Conservation (phyloP, 768 basidiomycete species). For the Russula dissimulans region DNA sequence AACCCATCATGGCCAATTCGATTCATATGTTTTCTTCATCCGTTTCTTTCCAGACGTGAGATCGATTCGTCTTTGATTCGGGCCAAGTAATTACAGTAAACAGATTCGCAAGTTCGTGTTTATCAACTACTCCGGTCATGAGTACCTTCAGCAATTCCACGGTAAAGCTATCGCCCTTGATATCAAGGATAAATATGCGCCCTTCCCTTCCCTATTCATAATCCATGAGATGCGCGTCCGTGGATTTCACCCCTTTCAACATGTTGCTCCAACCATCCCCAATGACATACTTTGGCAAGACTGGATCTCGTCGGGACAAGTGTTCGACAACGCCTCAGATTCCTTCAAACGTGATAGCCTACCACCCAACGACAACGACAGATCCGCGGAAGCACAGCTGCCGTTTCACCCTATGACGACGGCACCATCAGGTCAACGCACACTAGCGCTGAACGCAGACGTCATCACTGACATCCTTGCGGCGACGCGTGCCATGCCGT, state of each 20-base stretch:
- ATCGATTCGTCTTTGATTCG: background rate
- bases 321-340: background rate
- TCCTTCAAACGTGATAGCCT: background rate
- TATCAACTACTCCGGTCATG: constrained; percentile 25
- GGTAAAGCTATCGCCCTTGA: constrained; percentile 31
- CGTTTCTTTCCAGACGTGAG: constrained; percentile 25
- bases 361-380: too few species aligned
- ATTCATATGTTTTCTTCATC: constrained; percentile 23
- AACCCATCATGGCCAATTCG: constrained; percentile 18
- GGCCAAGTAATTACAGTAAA: background rate
- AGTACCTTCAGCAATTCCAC: constrained; percentile 22
- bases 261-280: constrained; percentile 16
- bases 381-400: background rate
- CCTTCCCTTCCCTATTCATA: constrained; percentile 29
- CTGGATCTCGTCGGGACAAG: background rate
- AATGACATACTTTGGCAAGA: constrained; percentile 8
- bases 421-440: background rate
- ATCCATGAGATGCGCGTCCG: constrained; percentile 32
- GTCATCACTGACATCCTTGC: background rate
- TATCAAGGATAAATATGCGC: constrained; percentile 23
- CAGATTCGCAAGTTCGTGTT: constrained; percentile 24
- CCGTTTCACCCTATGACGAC: background rate
- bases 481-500: background rate
- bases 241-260: constrained; percentile 25
- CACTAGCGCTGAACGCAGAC: background rate